phyloP scores from a whole-genome alignment of 164 flowering plant species.

The Dillenia suffruticosa region DNA sequence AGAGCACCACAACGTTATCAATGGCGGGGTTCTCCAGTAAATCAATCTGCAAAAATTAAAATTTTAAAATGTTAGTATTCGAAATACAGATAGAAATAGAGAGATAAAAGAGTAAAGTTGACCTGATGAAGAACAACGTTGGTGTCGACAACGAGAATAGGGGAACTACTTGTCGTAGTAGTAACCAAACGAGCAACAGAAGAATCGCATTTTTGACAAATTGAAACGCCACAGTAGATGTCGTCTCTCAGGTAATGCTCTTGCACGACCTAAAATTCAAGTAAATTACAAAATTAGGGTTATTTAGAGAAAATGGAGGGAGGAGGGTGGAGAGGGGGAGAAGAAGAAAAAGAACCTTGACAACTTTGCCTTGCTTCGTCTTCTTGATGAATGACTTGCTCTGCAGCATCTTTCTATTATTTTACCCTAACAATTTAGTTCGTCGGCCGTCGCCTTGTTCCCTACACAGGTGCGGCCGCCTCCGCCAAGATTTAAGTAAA shows the following conservation, averaged over 20 bases:
- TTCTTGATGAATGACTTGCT: constrained; percentile 59
- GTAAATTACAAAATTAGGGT: not conserved
- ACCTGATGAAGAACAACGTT: constrained; percentile 97
- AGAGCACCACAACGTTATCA: constrained; percentile 73
- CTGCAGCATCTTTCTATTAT: constrained; percentile 49
- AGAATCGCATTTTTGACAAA: constrained; percentile 63
- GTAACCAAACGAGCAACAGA: constrained; percentile 50
- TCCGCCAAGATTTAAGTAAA: too few species aligned
- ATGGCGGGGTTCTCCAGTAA: constrained; percentile 92
- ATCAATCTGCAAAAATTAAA: constrained; percentile 57
- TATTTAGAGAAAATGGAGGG: not conserved
- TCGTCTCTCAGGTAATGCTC: constrained; percentile 90
- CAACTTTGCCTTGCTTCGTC: constrained; percentile 58
- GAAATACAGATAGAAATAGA: not conserved
- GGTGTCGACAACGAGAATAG: constrained; percentile 73
- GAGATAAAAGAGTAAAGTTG: not conserved
- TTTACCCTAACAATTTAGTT: not conserved
- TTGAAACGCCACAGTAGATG: constrained; percentile 71
- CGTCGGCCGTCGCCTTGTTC: too few species aligned
- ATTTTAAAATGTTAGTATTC: not conserved
- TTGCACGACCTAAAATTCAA: constrained; percentile 52
- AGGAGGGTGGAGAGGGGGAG: not conserved
- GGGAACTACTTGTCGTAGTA: constrained; percentile 20
- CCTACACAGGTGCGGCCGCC: too few species aligned
- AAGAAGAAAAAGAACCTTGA: constrained; percentile 39